phyloP scores from a whole-genome alignment of 768 basidiomycete species.

The Trametes elegans region DNA sequence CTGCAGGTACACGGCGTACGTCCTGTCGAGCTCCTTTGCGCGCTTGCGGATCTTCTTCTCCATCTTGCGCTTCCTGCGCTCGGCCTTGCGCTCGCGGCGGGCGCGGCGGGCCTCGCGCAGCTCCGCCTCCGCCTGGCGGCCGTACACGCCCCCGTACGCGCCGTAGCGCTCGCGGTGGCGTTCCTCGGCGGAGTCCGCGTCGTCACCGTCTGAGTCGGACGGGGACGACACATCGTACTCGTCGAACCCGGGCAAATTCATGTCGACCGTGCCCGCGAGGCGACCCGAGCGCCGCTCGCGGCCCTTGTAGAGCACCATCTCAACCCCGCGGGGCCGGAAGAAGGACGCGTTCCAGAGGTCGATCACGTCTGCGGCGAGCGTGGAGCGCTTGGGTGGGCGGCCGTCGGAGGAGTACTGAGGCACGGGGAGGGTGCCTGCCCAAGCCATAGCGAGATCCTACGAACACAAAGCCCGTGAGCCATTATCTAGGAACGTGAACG shows the following conservation, averaged over 20 bases:
- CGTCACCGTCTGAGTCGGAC: slow-evolving; percentile 37
- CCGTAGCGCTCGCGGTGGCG: slow-evolving; percentile 24
- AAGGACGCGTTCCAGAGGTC: slow-evolving; percentile 80
- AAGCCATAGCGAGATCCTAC: slow-evolving; percentile 72
- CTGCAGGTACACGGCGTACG: slow-evolving; percentile 58
- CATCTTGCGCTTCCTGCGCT: slow-evolving; percentile 58
- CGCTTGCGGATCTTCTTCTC: slow-evolving; percentile 63
- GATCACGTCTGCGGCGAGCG: slow-evolving; percentile 65
- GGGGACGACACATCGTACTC: slow-evolving; percentile 40
- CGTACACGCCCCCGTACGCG: slow-evolving; percentile 40
- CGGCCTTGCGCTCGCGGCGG: slow-evolving; percentile 51
- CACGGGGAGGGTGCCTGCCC: slow-evolving; percentile 74
- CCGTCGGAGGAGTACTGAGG: slow-evolving; percentile 47
- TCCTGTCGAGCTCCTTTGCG: slow-evolving; percentile 58
- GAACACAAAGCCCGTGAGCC: neutral
- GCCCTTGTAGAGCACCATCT: slow-evolving; percentile 79
- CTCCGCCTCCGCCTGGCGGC: slow-evolving; percentile 41
- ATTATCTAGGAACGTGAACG: neutral
- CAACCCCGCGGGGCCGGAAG: slow-evolving; percentile 72
- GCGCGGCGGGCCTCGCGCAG: slow-evolving; percentile 50
- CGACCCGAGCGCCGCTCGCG: slow-evolving; percentile 74
- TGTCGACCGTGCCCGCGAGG: slow-evolving; percentile 52
- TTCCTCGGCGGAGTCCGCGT: slow-evolving; percentile 40
- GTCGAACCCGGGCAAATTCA: slow-evolving; percentile 49
- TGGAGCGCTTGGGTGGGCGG: slow-evolving; percentile 53